Evolutionary conservation across 2,329 filamentous ascomycete species (phyloP), one percentile per base, ranked within the genome.

Genomic region (Alternaria arbusti): DNA sequence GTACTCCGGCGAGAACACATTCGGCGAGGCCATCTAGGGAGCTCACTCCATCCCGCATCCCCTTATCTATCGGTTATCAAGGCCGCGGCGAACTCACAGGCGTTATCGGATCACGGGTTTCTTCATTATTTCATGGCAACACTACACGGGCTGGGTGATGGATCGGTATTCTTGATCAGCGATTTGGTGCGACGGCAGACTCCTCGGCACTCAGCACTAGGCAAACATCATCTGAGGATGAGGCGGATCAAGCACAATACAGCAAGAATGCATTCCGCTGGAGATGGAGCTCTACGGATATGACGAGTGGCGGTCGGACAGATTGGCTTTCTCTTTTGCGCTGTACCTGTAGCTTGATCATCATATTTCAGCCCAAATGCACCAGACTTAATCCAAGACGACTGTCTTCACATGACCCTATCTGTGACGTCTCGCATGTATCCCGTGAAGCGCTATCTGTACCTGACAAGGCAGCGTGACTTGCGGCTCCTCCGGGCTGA

Each of bases 1-100:
- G 75, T 97, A 97, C 87, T 98, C 95, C 54, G 96, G 96, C 84
- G 96, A 98, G 89, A 99, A 98, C 88, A 99, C 96, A 59, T 99
- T 99, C 79, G 96, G 96, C 70, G 81, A 83, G 75, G 80, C 77
- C 43, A 71, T 78, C 65, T 82, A 77, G 78, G 63, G 51, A 63
- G 59, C 61, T 52, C 51, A 20, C 59, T 30, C 57, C 56, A 62
- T 56, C 57, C 60, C 54, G 46, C 57, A 44, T 66, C 61, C 57
- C 63, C 64, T 62, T 67, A 60, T 67, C 63, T 69, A 64, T 66
- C 61, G 57, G 61, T 59, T 68, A 66, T 66, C 64, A 59, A 66
- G 59, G 70, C 70, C 69, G 70, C 69, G 69, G 67, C 68, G 68
- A 68, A 65, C 66, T 66, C 65, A 70, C 50, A 68, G 71, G 74